A percentile compares a stretch with the other conserved stretches of the same genome.
phyloP scores from a whole-genome alignment of 208 protist genomes.

The Leishmania lainsoni region DNA sequence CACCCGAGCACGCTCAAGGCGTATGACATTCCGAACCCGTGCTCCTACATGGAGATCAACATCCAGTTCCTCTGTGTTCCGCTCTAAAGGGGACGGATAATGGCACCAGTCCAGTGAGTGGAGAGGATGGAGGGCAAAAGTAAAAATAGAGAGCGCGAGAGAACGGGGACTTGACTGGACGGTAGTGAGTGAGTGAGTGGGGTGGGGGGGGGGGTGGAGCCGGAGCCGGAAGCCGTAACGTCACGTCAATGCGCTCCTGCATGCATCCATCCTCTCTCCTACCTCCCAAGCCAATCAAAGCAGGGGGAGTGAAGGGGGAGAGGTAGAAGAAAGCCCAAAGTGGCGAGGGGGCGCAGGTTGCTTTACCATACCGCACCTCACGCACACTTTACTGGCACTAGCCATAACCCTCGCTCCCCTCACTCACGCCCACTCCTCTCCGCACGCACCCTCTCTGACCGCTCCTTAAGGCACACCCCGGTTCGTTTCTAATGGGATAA shows the following conservation, averaged over 20 bases:
- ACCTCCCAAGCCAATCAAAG: not conserved
- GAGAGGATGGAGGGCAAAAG: not conserved
- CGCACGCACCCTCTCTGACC: not conserved
- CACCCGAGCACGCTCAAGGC: slow-evolving; percentile 92
- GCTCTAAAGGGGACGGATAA: not conserved
- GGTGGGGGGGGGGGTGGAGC: no score
- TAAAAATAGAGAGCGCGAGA: not conserved
- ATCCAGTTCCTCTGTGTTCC: slow-evolving; percentile 77
- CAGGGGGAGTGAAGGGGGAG: not conserved
- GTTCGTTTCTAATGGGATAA: no score
- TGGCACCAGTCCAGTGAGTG: not conserved
- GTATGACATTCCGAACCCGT: slow-evolving; percentile 93
- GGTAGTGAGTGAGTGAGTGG: no score
- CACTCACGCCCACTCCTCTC: not conserved
- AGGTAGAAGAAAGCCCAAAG: not conserved
- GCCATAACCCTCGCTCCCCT: not conserved
- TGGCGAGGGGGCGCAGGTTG: not conserved
- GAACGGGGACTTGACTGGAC: not conserved
- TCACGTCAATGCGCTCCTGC: not conserved
- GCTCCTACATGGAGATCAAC: slow-evolving; percentile 94
- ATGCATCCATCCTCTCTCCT: not conserved
- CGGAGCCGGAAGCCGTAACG: not conserved
- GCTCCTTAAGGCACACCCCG: no score
- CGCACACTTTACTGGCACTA: not conserved
- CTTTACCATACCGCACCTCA: not conserved